Evolutionary conservation across 129 eudicot genomes (phyloP).

Genomic region (Tagetes patula): DNA sequence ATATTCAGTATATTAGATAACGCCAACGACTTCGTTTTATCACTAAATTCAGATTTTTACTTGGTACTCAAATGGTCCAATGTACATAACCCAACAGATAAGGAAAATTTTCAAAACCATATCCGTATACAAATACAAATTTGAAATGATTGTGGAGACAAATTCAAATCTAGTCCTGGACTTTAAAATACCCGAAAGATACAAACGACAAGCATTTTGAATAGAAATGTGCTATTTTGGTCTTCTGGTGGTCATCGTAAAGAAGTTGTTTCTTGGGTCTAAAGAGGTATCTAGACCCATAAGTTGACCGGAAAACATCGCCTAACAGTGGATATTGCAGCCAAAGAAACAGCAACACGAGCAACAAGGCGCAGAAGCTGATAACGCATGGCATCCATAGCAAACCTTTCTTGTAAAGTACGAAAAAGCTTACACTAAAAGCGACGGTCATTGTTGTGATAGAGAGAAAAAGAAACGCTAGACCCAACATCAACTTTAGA

Average conservation of each 20-base stretch:
- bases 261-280: constrained; percentile 24
- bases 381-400: constrained; percentile 36
- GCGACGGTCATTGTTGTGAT: constrained; percentile 41
- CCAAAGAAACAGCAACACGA: constrained; percentile 36
- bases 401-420: constrained; percentile 28
- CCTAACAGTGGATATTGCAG: constrained; percentile 52
- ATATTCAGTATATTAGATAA: too few relatives aligned
- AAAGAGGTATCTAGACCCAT: constrained; percentile 40
- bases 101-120: too few relatives aligned
- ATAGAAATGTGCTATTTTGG: not conserved
- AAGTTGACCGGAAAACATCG: constrained; percentile 43
- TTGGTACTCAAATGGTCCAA: too few relatives aligned
- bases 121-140: not conserved
- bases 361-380: constrained; percentile 37
- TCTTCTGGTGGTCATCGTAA: constrained; percentile 12
- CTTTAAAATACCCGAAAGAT: not conserved
- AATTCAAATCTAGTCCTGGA: not conserved
- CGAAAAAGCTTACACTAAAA: constrained; percentile 38
- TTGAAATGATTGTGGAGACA: not conserved
- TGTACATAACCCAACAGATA: too few relatives aligned
- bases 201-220: not conserved
- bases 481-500: constrained; percentile 38
- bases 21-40: too few relatives aligned
- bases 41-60: too few relatives aligned
- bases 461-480: constrained; percentile 39